A percentile compares a stretch with the other conserved stretches of the same genome.
phyloP scores from a whole-genome alignment of 1,284 basidiomycete genomes.

The Pseudozyma pruni region DNA sequence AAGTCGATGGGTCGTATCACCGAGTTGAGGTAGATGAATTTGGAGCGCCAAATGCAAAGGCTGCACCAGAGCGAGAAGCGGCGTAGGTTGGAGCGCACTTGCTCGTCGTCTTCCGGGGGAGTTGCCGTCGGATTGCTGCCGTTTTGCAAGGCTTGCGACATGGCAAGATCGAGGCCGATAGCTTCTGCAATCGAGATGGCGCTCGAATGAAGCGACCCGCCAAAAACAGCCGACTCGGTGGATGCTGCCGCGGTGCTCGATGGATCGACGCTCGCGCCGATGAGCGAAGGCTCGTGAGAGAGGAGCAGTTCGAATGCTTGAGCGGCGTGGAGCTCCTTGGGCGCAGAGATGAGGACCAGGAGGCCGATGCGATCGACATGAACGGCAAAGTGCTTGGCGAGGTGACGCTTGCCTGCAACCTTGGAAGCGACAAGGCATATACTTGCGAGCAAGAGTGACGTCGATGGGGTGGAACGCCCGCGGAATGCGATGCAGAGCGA shows the following conservation, averaged over 20 bases:
- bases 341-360: slow-evolving; percentile 31
- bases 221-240: slow-evolving; percentile 16
- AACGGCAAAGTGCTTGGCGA: slow-evolving; percentile 19
- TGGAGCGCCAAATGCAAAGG: slow-evolving; percentile 24
- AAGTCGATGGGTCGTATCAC: slow-evolving; percentile 14
- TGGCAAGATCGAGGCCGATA: slow-evolving; percentile 25
- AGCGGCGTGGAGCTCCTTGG: slow-evolving; percentile 26
- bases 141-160: slow-evolving; percentile 12
- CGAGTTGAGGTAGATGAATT: slow-evolving; percentile 19
- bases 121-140: not conserved
- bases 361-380: slow-evolving; percentile 33
- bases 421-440: slow-evolving; percentile 26
- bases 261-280: slow-evolving; percentile 25
- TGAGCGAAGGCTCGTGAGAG: slow-evolving; percentile 20
- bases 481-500: slow-evolving; percentile 4
- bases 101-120: not conserved
- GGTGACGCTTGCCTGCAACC: slow-evolving; percentile 15
- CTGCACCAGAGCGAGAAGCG: slow-evolving; percentile 36
- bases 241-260: not conserved
- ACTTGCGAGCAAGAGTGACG: slow-evolving; percentile 22
- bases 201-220: slow-evolving; percentile 22
- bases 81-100: slow-evolving; percentile 2
- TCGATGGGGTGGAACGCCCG: slow-evolving; percentile 8
- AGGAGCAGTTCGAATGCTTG: slow-evolving; percentile 28
- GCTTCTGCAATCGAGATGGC: slow-evolving; percentile 20